These are phyloP conservation scores for Pyricularia pennisetigena DNA, from an alignment of 2,329 filamentous ascomycete species.

Conservation along the genomic window DNA sequence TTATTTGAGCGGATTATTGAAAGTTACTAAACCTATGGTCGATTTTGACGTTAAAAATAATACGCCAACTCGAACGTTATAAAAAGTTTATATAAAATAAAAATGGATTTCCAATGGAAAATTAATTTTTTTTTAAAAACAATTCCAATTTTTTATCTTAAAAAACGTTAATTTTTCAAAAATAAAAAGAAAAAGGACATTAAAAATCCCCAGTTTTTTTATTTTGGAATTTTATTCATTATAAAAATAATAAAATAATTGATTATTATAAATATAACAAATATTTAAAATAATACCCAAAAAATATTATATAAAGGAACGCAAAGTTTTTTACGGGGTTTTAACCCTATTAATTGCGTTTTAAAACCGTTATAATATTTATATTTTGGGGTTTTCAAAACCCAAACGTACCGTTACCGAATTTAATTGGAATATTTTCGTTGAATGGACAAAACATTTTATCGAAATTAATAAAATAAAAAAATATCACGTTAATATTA, in stretches of 20 bases:
- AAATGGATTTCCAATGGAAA: not conserved
- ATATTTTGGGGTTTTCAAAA: not conserved
- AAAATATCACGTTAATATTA: not conserved
- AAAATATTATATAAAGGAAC: not conserved
- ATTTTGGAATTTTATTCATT: not conserved
- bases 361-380: not conserved
- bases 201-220: not conserved
- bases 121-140: not conserved
- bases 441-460: too few species aligned
- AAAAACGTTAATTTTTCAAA: not conserved
- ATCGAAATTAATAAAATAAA: too few species aligned
- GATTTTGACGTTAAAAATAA: too few species aligned
- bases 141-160: not conserved
- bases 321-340: not conserved
- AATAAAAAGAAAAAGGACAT: not conserved
- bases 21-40: too few species aligned
- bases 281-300: not conserved
- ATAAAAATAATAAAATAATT: not conserved
- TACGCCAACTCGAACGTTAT: too few species aligned
- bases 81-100: too few species aligned
- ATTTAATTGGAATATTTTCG: too few species aligned
- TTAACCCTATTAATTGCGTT: not conserved
- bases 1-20: too few species aligned
- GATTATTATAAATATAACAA: not conserved
- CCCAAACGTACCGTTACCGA: too few species aligned